Evolutionary conservation across 805 yeast genomes (phyloP).

Genomic region (Wickerhamomyces rabaulensis): DNA sequence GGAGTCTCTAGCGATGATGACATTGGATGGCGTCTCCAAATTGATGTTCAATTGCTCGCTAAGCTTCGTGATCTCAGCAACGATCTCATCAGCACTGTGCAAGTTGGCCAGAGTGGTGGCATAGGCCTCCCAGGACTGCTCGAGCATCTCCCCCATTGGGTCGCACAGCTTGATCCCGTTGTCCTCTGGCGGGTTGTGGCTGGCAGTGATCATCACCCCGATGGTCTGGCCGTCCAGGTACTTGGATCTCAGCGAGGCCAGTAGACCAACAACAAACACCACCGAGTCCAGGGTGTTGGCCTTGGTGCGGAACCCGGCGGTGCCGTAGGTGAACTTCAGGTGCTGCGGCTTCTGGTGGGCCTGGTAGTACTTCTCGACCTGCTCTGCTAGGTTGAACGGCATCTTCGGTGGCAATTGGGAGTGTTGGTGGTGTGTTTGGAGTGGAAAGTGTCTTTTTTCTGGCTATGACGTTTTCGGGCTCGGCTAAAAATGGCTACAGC

Average conservation of each 20-base stretch:
- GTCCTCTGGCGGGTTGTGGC: conserved; percentile 89
- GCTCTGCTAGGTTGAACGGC: conserved; percentile 10
- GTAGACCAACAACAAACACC: conserved; percentile 74
- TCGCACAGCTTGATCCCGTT: conserved; percentile 94
- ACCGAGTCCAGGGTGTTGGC: conserved; percentile 72
- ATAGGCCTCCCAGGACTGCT: conserved; percentile 72
- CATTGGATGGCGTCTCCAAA: conserved; percentile 35
- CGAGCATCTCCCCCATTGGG: conserved; percentile 88
- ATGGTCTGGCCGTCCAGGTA: conserved; percentile 60
- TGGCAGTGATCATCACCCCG: conserved; percentile 97
- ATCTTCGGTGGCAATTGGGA: conserved; percentile 1
- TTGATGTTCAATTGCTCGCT: conserved; percentile 42
- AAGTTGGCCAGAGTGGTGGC: conserved; percentile 83
- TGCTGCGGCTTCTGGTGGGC: conserved; percentile 36
- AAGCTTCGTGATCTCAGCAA: conserved; percentile 31
- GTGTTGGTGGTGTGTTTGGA: not conserved
- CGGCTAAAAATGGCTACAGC: too few relatives aligned
- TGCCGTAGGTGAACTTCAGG: conserved; percentile 67
- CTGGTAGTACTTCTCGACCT: conserved; percentile 10
- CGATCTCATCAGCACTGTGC: conserved; percentile 38
- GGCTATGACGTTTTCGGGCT: not conserved
- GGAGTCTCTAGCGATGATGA: conserved; percentile 81
- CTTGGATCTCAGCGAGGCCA: conserved; percentile 82
- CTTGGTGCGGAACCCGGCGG: conserved; percentile 90
- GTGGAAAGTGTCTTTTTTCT: not conserved